These are phyloP conservation scores for Alternaria arbusti DNA, from an alignment of 2,329 filamentous ascomycete species.

Conservation along the genomic window DNA sequence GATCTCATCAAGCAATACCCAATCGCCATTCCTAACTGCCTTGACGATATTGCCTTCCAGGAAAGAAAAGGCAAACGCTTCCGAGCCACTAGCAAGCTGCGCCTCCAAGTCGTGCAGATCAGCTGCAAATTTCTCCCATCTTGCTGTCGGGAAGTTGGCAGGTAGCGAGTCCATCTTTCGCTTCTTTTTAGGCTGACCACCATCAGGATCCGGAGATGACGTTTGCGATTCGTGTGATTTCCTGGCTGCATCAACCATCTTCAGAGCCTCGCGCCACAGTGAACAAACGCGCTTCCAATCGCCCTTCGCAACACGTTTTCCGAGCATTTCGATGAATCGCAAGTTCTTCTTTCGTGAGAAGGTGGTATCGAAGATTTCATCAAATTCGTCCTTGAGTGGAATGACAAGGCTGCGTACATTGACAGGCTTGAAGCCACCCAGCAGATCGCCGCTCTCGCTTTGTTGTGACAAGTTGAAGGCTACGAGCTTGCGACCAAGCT, in stretches of 20 bases:
- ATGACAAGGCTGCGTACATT: slow-evolving; percentile 87
- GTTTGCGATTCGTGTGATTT: slow-evolving; percentile 51
- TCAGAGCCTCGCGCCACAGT: slow-evolving; percentile 86
- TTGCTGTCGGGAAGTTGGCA: slow-evolving; percentile 62
- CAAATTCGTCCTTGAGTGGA: slow-evolving; percentile 91
- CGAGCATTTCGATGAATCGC: slow-evolving; percentile 77
- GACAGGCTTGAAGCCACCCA: slow-evolving; percentile 96
- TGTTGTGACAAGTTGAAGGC: slow-evolving; percentile 98
- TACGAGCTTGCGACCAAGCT: slow-evolving; percentile 83
- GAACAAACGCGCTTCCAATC: slow-evolving; percentile 88
- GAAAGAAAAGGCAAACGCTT: slow-evolving; percentile 91
- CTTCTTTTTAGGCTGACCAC: slow-evolving; percentile 75
- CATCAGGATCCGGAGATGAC: slow-evolving; percentile 49
- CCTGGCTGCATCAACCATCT: slow-evolving; percentile 72
- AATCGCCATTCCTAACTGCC: slow-evolving; percentile 94
- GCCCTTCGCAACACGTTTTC: slow-evolving; percentile 77
- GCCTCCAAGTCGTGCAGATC: slow-evolving; percentile 80
- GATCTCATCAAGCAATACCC: slow-evolving; percentile 96
- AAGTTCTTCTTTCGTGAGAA: slow-evolving; percentile 90
- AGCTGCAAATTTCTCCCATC: slow-evolving; percentile 81
- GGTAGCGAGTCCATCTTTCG: slow-evolving; percentile 64
- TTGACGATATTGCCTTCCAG: slow-evolving; percentile 96
- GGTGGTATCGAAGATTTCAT: slow-evolving; percentile 83
- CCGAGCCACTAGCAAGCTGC: slow-evolving; percentile 74
- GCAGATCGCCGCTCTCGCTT: slow-evolving; percentile 92